Percentiles rank a stretch among this genome's conserved stretches.
Conservation (phyloP, 176 grass and related monocot species). For the Carex cristatella region DNA sequence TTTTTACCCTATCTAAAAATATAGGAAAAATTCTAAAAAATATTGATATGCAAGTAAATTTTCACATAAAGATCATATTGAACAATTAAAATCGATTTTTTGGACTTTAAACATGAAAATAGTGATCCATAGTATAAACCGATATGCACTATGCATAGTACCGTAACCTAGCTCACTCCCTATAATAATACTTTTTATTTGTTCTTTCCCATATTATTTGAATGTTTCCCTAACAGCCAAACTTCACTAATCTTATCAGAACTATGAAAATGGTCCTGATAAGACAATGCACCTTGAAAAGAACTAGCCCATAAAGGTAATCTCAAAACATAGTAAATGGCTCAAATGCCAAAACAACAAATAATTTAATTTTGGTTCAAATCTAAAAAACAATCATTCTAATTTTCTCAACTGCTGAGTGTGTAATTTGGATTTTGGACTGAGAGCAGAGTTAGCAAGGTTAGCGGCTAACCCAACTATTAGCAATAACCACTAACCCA, state of each 20-base stretch:
- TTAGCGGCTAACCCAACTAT: too few relatives aligned
- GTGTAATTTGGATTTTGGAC: too few relatives aligned
- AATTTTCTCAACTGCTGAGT: background rate
- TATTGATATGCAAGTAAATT: too few relatives aligned
- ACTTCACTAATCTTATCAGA: background rate
- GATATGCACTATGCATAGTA: too few relatives aligned
- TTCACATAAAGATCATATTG: too few relatives aligned
- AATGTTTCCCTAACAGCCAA: background rate
- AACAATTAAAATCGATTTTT: too few relatives aligned
- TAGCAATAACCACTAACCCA: too few relatives aligned
- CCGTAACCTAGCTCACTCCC: background rate
- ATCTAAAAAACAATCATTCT: background rate
- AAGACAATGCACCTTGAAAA: background rate
- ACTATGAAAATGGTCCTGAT: background rate
- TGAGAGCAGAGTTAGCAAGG: too few relatives aligned
- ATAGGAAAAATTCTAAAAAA: too few relatives aligned
- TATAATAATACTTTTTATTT: background rate
- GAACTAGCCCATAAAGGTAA: background rate
- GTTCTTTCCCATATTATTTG: background rate
- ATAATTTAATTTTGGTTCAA: background rate
- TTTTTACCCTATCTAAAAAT: too few relatives aligned
- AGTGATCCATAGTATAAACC: too few relatives aligned
- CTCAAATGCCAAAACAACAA: background rate
- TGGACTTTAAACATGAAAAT: too few relatives aligned
- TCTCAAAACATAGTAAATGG: background rate